phyloP scores from a whole-genome alignment of 208 protist genomes.

The Leishmania major region DNA sequence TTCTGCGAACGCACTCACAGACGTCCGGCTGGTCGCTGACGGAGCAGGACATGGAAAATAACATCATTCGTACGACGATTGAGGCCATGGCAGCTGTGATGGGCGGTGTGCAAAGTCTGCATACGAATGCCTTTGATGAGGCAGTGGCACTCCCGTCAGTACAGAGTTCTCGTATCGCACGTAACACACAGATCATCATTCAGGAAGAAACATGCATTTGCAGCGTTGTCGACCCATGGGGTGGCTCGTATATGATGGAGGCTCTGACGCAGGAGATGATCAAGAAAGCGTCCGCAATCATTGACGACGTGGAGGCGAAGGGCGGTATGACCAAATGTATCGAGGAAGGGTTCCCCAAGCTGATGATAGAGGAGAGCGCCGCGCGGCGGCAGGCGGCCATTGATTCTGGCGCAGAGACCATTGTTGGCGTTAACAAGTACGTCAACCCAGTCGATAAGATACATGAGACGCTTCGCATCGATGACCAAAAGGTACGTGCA shows the following conservation, averaged over 20 bases:
- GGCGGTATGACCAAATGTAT: slow-evolving; percentile 89
- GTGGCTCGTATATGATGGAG: slow-evolving; percentile 96
- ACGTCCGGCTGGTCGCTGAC: slow-evolving; percentile 97
- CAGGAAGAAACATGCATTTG: slow-evolving; percentile 93
- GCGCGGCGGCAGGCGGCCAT: slow-evolving; percentile 92
- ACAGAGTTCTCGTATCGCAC: slow-evolving; percentile 91
- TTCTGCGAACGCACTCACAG: slow-evolving; percentile 97
- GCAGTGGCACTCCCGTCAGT: slow-evolving; percentile 94
- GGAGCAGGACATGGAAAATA: slow-evolving; percentile 97
- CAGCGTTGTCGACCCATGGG: slow-evolving; percentile 84
- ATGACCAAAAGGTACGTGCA: slow-evolving; percentile 87
- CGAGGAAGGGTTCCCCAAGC: slow-evolving; percentile 94
- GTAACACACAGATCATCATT: slow-evolving; percentile 97
- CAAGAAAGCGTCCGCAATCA: slow-evolving; percentile 74
- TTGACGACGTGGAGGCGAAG: slow-evolving; percentile 90
- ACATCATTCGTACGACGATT: slow-evolving; percentile 96
- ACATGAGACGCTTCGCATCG: slow-evolving; percentile 88
- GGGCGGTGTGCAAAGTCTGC: slow-evolving; percentile 92
- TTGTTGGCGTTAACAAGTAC: slow-evolving; percentile 97
- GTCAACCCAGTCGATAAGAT: slow-evolving; percentile 56
- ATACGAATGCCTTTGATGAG: slow-evolving; percentile 97
- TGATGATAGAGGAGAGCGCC: slow-evolving; percentile 95
- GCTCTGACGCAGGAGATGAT: slow-evolving; percentile 92
- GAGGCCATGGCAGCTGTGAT: slow-evolving; percentile 97
- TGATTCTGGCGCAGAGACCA: slow-evolving; percentile 88